Evolutionary conservation across 2,329 filamentous ascomycete species (phyloP), one percentile per base, ranked within the genome.

Genomic region (Claviceps lovelessii): DNA sequence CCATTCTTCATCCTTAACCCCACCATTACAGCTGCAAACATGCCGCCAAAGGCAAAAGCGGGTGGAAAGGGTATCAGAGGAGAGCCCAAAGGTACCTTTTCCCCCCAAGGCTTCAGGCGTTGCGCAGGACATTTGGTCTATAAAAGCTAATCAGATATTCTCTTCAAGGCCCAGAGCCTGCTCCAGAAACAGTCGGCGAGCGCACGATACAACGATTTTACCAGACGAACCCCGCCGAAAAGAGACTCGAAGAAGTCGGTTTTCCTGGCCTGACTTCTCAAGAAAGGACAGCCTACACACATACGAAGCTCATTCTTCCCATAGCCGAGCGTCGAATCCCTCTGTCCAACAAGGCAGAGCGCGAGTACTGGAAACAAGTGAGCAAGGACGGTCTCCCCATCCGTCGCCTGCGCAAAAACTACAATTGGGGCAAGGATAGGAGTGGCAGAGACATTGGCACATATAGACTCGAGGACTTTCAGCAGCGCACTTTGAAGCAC

Each of bases 281-380:
- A 53, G 77, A 81, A 55, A 73, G 71, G 56, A 73, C 74, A 60
- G 72, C 71, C 28, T 80, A 75, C 68, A 63, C 72, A 42, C 73
- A 75, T 64, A 63, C 72, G 19, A 69, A 73, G 59, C 72, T 77
- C 55, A 68, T 78, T 45, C 68, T 68, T 47, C 70, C 70, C 49
- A 69, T 72, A 42, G 68, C 68, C 48, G 64, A 69, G 56, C 67
- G 64, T 51, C 61, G 61, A 11, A 60, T 73, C 4, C 58, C 62
- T 47, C 64, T 70, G 39, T 69, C 66, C 57, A 66, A 71, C 64
- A 79, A 79, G 65, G 66, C 74, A 31, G 74, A 79, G 62, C 74
- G 75, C 61, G 78, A 81, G 61, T 74, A 78, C 63, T 83, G 79
- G 79, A 78, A 78, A 65, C 68, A 71, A 49, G 70, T 79, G 58